Evolutionary conservation across 495 filamentous ascomycete genomes (phyloP), one percentile per base, ranked within the genome.

Genomic region (Aspergillus nanangensis): DNA sequence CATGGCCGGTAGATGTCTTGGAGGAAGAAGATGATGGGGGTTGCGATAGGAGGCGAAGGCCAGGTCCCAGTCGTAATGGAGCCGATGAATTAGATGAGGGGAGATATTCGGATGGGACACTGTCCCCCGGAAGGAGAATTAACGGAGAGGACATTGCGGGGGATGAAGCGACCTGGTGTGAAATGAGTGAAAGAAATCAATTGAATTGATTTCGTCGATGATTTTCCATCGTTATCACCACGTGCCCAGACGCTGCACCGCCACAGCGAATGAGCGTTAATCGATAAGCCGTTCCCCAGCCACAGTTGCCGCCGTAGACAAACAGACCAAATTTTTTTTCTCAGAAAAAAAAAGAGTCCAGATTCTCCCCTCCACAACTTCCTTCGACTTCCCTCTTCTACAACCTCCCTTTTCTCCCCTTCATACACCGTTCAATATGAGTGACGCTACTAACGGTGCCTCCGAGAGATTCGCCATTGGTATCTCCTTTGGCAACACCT

Each of bases 401-500:
- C 33, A 17, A 7, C 27, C 7, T 36, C 22, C 22, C 25, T 33
- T 29, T 27, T 23, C 23, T 38, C 41, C 39, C 34, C 27, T 45
- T 41, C 19, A 11, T 19, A 29, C 25, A 7, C 25, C 25, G 7
- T 19, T n/a, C 37, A 20, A 19, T 47, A 84, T 84, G 81, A 80
- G 73, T 66, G 71, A 72, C 56, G 68, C 71, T 48, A 61, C 71
- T 36, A 71, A 63, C 64, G 57, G 69, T 44, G 33, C 62, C 50
- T 55, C 63, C 45, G 72, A 87, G 68, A 73, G 82, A 52, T 79
- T 82, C 51, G 86, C 86, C 56, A 98, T 98, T 70, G 93, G 93
- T 67, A 89, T 98, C 65, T 87, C 90, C 41, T 97, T 97, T 75
- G 94, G 93, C 66, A 98, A 98, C 71, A 88, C 88, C 39, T 93